Evolutionary conservation across 1,139 yeast species (phyloP).

Genomic region (Geotrichum macrosporum): DNA sequence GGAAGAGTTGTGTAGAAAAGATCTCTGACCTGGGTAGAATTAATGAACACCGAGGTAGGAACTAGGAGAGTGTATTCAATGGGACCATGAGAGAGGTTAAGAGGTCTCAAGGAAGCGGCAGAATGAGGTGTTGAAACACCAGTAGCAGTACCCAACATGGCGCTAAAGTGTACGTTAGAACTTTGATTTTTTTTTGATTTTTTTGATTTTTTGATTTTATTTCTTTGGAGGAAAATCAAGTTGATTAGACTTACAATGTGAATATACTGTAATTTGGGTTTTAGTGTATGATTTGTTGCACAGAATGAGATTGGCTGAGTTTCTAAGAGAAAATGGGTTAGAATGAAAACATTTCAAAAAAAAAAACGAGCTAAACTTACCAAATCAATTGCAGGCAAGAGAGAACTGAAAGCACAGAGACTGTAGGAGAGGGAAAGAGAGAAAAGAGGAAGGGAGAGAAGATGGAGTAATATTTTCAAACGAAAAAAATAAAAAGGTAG

Average conservation of each 20-base stretch:
- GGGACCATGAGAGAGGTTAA: slow-evolving; percentile 77
- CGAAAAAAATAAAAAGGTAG: background rate
- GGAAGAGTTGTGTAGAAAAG: slow-evolving; percentile 79
- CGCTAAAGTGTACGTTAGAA: no score
- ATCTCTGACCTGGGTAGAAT: slow-evolving; percentile 82
- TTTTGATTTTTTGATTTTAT: background rate
- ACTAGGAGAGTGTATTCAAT: slow-evolving; percentile 85
- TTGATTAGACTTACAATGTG: no score
- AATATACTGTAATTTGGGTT: no score
- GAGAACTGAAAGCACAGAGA: no score
- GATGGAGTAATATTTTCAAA: background rate
- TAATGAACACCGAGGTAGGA: slow-evolving; percentile 74
- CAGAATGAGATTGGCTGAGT: no score
- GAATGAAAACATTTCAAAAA: no score
- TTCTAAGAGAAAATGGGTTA: no score
- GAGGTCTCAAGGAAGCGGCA: slow-evolving; percentile 61
- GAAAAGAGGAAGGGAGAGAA: background rate
- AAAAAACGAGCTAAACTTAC: no score
- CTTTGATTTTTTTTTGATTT: no score
- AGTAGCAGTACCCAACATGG: slow-evolving; percentile 31
- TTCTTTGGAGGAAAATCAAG: background rate
- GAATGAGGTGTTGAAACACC: slow-evolving; percentile 45
- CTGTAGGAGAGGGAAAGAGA: no score
- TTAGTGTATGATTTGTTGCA: no score
- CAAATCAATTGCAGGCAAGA: no score